These are phyloP conservation scores for Microcyclospora pomicola DNA, from an alignment of 2,329 filamentous ascomycete species.

Conservation along the genomic window DNA sequence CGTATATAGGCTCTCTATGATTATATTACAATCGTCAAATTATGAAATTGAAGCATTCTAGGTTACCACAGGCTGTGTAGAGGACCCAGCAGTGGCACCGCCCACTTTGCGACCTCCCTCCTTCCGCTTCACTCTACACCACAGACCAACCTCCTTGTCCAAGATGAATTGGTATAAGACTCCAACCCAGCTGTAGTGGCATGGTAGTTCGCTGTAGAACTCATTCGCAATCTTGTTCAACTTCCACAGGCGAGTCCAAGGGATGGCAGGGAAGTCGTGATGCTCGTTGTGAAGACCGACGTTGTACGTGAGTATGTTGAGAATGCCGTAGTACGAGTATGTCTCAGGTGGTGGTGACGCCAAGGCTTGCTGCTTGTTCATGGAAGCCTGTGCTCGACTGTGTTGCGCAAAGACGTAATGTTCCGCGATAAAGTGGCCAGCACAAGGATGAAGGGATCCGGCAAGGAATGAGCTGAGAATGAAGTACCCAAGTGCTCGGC, in stretches of 20 bases:
- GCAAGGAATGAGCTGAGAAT: constrained; percentile 85
- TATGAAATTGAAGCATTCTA: too few relatives aligned
- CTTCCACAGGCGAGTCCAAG: constrained; percentile 74
- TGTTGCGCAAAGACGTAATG: constrained; percentile 50
- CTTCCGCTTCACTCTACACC: constrained; percentile 83
- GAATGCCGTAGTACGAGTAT: constrained; percentile 86
- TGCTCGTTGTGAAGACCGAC: constrained; percentile 98
- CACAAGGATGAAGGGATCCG: constrained; percentile 83
- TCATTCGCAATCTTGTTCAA: constrained; percentile 71
- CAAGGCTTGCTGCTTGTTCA: constrained; percentile 31
- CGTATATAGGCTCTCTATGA: too few relatives aligned
- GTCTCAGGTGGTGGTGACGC: constrained; percentile 63
- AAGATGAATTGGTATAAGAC: constrained; percentile 93
- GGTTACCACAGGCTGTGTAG: too few relatives aligned
- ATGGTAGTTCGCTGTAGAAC: constrained; percentile 80
- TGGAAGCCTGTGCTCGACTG: constrained; percentile 28
- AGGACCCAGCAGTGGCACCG: constrained; percentile 1
- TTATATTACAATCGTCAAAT: too few relatives aligned
- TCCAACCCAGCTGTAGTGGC: constrained; percentile 78
- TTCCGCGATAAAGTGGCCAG: constrained; percentile 96
- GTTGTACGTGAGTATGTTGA: constrained; percentile 92
- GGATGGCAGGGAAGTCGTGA: constrained; percentile 93
- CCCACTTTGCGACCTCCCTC: constrained; percentile 55
- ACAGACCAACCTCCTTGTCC: constrained; percentile 79
- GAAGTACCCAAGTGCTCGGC: constrained; percentile 63